Evolutionary conservation across 2,329 filamentous ascomycete species (phyloP), one percentile per base, ranked within the genome.

Genomic region (Diplocarpon mali): DNA sequence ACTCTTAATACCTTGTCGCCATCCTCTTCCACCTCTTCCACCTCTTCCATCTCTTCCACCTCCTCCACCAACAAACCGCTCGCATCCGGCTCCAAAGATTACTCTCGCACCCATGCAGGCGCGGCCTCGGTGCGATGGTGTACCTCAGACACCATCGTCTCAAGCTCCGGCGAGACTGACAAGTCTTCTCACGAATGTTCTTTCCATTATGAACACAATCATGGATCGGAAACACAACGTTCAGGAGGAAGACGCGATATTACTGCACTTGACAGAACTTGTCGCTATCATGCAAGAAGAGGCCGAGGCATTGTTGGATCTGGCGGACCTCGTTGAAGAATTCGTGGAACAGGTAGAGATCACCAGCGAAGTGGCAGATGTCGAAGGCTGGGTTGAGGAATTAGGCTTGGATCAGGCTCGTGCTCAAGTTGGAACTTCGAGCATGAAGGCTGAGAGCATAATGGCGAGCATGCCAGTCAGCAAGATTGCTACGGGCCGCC

Each of bases 231-330:
- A 50, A 29, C 35, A 32, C 5, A 34, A 40, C 2, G 45, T 50
- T 1, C 14, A 41, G n/a, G 40, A 37, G 11, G 51, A 55, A 36
- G 46, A 51, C 14, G 42, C 35, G 10, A 24, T 51, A 13, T 29
- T 53, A 8, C 14, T 20, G 3, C 48, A 49, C 15, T 30, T 55
- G 10, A 48, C 51, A 2, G 47, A 53, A 24, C 27, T 55, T 5
- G 51, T 55, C 2, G 45, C 50, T 2, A 53, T 52, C 13, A 46
- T 55, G 53, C 53, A 55, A 38, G 47, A 53, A 16, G 53, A 55
- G 40, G 51, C 53, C 5, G 53, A 55, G 15, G 40, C 30, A 6
- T 29, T 55, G 27, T 32, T 55, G 2, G 38, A 42, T 2, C 36
- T 55, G 24, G 44, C 47, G 2, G 47, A 48, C 37, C 20, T 55